Evolutionary conservation across 805 yeast genomes (phyloP).

Genomic region (Ogataea trehalophila): DNA sequence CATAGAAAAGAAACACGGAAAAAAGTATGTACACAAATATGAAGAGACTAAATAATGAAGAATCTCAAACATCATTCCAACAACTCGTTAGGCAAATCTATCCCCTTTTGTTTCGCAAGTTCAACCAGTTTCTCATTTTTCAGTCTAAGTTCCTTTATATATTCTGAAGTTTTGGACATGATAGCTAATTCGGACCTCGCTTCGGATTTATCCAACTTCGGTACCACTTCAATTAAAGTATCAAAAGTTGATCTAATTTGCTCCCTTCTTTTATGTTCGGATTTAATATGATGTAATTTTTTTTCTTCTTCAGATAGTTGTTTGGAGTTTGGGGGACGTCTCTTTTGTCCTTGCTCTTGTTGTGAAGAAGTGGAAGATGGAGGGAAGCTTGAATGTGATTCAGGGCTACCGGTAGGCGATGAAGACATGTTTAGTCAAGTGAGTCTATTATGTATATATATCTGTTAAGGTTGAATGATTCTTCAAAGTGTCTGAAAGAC

Average conservation of each 20-base stretch:
- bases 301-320: conserved; percentile 29
- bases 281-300: conserved; percentile 34
- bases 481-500: too few relatives aligned
- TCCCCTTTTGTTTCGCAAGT: conserved; percentile 35
- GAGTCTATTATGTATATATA: too few relatives aligned
- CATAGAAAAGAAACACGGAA: background rate
- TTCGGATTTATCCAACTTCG: conserved; percentile 63
- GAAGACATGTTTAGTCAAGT: too few relatives aligned
- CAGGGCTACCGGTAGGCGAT: background rate
- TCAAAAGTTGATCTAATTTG: conserved; percentile 83
- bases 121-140: conserved; percentile 45
- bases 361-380: background rate
- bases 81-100: conserved; percentile 35
- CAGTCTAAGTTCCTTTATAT: conserved; percentile 43
- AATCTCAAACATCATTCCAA: conserved; percentile 3
- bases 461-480: too few relatives aligned
- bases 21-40: background rate
- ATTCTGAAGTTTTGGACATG: conserved; percentile 51
- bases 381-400: background rate
- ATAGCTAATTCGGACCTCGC: conserved; percentile 77
- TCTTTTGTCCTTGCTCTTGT: background rate
- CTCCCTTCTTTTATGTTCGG: conserved; percentile 81
- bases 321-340: conserved; percentile 5
- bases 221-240: conserved; percentile 67
- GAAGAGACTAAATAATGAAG: too few relatives aligned